Conservation (phyloP, 139 green algal genomes). For the Chlorella sp. region DNA sequence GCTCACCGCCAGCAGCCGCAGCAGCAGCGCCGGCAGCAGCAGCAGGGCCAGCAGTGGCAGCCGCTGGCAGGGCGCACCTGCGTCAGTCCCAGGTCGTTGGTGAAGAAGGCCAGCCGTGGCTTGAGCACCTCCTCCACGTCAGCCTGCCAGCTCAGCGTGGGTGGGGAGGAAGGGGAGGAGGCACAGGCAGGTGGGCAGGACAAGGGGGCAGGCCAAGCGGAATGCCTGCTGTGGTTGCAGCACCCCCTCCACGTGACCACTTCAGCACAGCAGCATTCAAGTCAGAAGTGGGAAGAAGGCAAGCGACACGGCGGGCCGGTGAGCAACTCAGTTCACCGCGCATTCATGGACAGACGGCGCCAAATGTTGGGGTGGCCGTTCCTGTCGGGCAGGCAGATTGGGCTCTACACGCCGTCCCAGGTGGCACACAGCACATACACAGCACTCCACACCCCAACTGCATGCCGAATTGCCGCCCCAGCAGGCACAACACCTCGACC, state of each 20-base stretch:
- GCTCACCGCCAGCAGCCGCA: constrained; percentile 9
- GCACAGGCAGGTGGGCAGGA: neutral
- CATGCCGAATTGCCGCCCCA: no score
- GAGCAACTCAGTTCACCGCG: neutral
- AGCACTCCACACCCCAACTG: neutral
- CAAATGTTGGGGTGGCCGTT: no score
- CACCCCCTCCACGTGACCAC: constrained; percentile 22
- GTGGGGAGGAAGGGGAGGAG: neutral
- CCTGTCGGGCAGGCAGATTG: no score
- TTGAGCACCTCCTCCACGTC: constrained; percentile 41
- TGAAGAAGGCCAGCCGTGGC: constrained; percentile 29
- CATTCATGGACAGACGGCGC: neutral
- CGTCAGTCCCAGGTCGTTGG: neutral
- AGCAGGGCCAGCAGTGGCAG: no score
- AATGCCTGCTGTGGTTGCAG: constrained; percentile 35
- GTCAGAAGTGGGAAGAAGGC: neutral
- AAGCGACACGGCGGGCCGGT: no score
- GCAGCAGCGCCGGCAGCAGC: neutral
- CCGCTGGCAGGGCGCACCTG: neutral
- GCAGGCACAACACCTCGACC: neutral
- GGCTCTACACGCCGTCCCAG: neutral
- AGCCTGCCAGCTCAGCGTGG: neutral
- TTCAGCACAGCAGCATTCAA: no score
- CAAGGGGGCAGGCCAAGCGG: no score
- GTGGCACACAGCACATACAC: neutral